Conservation (phyloP, 192 early-diverging fungal species). For the Coemansia sp. region DNA sequence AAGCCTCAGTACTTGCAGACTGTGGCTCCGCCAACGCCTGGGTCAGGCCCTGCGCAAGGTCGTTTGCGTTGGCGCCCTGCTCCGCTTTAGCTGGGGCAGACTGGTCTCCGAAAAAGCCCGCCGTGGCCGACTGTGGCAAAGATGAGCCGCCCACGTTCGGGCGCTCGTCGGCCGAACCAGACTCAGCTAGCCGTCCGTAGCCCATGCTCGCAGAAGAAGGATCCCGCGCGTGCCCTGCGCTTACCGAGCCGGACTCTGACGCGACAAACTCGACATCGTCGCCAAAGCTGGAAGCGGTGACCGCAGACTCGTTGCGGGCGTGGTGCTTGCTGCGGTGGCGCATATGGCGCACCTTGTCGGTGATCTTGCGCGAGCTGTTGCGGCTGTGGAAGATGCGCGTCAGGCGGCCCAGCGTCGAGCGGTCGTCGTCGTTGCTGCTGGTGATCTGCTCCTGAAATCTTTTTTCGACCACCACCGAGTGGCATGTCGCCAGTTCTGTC, state of each 20-base stretch:
- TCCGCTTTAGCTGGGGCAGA: neutral
- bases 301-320: conserved; percentile 42
- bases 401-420: conserved; percentile 36
- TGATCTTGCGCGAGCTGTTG: conserved; percentile 38
- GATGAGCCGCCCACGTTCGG: too few relatives aligned
- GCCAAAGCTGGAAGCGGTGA: conserved; percentile 28
- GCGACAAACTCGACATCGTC: conserved; percentile 44
- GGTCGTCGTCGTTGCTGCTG: conserved; percentile 37
- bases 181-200: conserved; percentile 14
- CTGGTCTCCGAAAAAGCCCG: conserved; percentile 1
- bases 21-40: conserved; percentile 10
- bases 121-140: too few relatives aligned
- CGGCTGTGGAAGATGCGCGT: conserved; percentile 30
- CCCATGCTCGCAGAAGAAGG: conserved; percentile 14
- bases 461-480: conserved; percentile 90
- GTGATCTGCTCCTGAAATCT: conserved; percentile 46
- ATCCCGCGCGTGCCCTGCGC: conserved; percentile 24
- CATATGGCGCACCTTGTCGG: conserved; percentile 44
- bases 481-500: conserved; percentile 85
- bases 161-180: neutral
- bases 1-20: conserved; percentile 1
- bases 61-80: neutral
- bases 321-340: conserved; percentile 50
- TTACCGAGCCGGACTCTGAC: conserved; percentile 10
- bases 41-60: conserved; percentile 8